These are phyloP conservation scores for Tephrocybe sp. DNA, from an alignment of 768 basidiomycete species.

Conservation along the genomic window DNA sequence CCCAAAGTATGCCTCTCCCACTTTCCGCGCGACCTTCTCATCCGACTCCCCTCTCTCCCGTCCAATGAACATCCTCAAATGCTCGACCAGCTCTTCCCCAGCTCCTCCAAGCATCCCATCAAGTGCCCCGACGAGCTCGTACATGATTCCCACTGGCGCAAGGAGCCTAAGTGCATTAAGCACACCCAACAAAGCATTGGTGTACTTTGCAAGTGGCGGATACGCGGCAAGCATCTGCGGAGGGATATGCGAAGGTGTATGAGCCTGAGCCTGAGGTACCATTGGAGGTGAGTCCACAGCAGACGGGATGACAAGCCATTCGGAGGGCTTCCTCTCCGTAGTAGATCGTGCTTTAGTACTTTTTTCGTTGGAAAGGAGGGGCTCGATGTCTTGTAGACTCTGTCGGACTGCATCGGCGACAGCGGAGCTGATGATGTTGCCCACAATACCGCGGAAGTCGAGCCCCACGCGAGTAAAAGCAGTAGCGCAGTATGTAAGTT, in stretches of 20 bases:
- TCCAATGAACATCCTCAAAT: constrained; percentile 29
- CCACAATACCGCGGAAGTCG: constrained; percentile 77
- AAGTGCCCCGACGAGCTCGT: constrained; percentile 47
- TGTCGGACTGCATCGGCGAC: constrained; percentile 56
- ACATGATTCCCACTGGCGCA: constrained; percentile 63
- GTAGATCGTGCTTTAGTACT: neutral
- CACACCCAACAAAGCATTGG: constrained; percentile 71
- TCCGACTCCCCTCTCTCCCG: constrained; percentile 19
- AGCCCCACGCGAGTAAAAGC: constrained; percentile 92
- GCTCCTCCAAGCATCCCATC: constrained; percentile 49
- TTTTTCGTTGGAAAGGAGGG: neutral
- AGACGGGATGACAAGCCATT: constrained; percentile 48
- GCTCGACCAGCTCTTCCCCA: constrained; percentile 47
- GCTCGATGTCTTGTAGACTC: constrained; percentile 36
- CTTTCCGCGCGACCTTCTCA: constrained; percentile 40
- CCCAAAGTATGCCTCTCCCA: constrained; percentile 56
- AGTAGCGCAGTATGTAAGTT: constrained; percentile 89
- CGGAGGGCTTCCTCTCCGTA: constrained; percentile 35
- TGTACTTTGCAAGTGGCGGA: constrained; percentile 70
- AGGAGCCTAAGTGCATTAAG: constrained; percentile 83
- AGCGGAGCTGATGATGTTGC: constrained; percentile 64
- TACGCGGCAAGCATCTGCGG: constrained; percentile 73
- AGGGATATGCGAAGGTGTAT: constrained; percentile 56
- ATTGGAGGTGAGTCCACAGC: constrained; percentile 22
- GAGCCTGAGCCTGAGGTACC: constrained; percentile 25